Evolutionary conservation across 208 protist genomes (phyloP).

Genomic region (Wallacemonas rigidus): DNA sequence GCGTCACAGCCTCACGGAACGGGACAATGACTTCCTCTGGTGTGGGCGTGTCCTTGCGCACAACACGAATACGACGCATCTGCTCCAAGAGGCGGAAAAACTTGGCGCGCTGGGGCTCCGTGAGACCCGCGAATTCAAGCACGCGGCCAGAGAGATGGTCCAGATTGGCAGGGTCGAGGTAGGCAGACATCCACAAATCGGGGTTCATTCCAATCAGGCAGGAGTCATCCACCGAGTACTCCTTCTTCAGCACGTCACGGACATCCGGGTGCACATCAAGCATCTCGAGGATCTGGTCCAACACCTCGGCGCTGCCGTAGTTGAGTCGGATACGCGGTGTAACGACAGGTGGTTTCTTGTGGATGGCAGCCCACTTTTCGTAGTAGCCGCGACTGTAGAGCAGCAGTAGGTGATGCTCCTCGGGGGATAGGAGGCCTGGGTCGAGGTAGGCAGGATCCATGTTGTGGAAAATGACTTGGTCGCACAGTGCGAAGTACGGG

Average conservation of each 20-base stretch:
- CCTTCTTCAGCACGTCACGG: slow-evolving; percentile 58
- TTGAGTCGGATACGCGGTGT: slow-evolving; percentile 66
- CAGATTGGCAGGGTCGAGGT: slow-evolving; percentile 79
- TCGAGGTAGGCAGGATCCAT: slow-evolving; percentile 88
- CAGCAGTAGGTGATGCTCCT: slow-evolving; percentile 88
- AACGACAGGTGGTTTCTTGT: slow-evolving; percentile 48
- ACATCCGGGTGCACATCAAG: slow-evolving; percentile 46
- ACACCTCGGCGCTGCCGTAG: slow-evolving; percentile 54
- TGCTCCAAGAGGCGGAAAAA: slow-evolving; percentile 74
- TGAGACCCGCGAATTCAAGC: slow-evolving; percentile 78
- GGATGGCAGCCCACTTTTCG: slow-evolving; percentile 81
- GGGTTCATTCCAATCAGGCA: slow-evolving; percentile 84
- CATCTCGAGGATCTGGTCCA: slow-evolving; percentile 70
- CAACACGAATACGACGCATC: slow-evolving; percentile 80
- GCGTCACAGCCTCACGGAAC: slow-evolving; percentile 62
- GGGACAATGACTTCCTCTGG: slow-evolving; percentile 46
- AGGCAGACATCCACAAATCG: slow-evolving; percentile 65
- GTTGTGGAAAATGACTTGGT: slow-evolving; percentile 89
- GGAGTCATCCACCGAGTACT: slow-evolving; percentile 82
- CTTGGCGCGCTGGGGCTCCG: slow-evolving; percentile 40
- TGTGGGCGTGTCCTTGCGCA: slow-evolving; percentile 56
- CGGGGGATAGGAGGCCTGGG: slow-evolving; percentile 71
- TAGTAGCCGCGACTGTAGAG: slow-evolving; percentile 87
- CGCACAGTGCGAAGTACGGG: slow-evolving; percentile 88
- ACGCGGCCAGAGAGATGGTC: slow-evolving; percentile 89